Evolutionary conservation across 2,329 filamentous ascomycete species (phyloP), one percentile per base, ranked within the genome.

Genomic region (Arthrobotrys musiformis): DNA sequence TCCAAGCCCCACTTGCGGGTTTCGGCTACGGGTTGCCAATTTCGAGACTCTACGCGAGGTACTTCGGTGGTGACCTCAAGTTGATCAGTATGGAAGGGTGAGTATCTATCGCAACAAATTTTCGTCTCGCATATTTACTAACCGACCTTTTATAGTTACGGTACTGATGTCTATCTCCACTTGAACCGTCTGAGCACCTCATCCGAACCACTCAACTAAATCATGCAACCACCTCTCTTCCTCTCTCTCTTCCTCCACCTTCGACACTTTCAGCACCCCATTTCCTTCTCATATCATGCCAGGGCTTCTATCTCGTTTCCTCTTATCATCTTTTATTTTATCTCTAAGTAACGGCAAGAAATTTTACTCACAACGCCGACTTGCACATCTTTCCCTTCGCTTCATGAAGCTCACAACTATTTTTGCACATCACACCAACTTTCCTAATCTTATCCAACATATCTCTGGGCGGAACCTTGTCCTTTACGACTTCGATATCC

Each of bases 1-100:
- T 99, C 87, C 98, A 99, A 84, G 95, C 95, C 11, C 95, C 95
- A 1, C 98, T 99, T 95, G 95, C 95, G 78, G 95, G 95, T 1
- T 99, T 98, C 82, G 95, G 95, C n/a, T 99, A 99, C 82, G 95
- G 95, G 15, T 83, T 99, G 79, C 95, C 95, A 0, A 98, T 99
- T 79, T 97, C 93, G 80, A 88, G 95, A 79, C 86, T 99, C 63
- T 99, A 99, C 82, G 95, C 95, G 68, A 88, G 95, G 80, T 99
- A 99, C 85, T 99, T 99, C 85, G 95, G 95, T 75, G 95, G 95
- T 73, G 95, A 99, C 84, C 84, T 99, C 81, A 98, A 98, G 85
- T 85, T 99, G 83, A 99, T 99, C 82, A 97, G 93, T 83, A 99
- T 99, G 95, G 95, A 99, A 87, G 95, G 95, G 93, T 97, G 86